Percentiles rank a stretch among this genome's conserved stretches.
phyloP scores from a whole-genome alignment of 345 rosid genomes.

The Anastatica hierochuntica region DNA sequence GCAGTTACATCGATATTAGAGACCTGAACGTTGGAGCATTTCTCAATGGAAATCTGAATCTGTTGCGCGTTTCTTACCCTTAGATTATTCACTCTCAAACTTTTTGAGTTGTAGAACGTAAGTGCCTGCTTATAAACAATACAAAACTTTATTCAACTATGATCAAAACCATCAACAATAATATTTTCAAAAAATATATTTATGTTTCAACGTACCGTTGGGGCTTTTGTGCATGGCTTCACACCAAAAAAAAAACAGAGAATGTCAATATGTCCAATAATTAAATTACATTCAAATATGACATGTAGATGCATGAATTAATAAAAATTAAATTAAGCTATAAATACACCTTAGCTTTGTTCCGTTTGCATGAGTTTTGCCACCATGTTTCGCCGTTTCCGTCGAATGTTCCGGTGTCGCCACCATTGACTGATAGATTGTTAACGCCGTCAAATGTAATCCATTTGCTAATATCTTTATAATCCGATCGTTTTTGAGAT shows the following conservation, averaged over 20 bases:
- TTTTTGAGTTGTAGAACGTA: slow-evolving; percentile 45
- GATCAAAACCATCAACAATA: no score
- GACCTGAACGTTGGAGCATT: slow-evolving; percentile 37
- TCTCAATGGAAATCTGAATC: slow-evolving; percentile 54
- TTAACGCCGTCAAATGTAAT: slow-evolving; percentile 40
- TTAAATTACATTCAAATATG: no score
- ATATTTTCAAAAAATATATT: no score
- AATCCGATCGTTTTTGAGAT: slow-evolving; percentile 45
- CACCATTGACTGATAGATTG: slow-evolving; percentile 51
- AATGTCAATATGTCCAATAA: no score
- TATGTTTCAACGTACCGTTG: slow-evolving; percentile 49
- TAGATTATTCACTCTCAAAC: slow-evolving; percentile 38
- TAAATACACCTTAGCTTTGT: slow-evolving; percentile 46
- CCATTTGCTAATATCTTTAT: slow-evolving; percentile 51
- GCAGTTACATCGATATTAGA: slow-evolving; percentile 38
- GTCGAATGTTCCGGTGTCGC: slow-evolving; percentile 56
- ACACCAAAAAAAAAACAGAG: no score
- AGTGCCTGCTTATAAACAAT: slow-evolving; percentile 50
- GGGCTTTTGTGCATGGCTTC: slow-evolving; percentile 76
- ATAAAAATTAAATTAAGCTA: no score
- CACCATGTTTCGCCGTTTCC: slow-evolving; percentile 91
- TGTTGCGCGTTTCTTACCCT: slow-evolving; percentile 60
- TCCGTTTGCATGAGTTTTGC: slow-evolving; percentile 77
- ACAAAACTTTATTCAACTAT: slow-evolving; percentile 29
- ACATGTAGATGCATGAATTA: no score